Evolutionary conservation across 1,139 yeast genomes (phyloP), one percentile per base, ranked within the genome.

Genomic region (Scheffersomyces titani): DNA sequence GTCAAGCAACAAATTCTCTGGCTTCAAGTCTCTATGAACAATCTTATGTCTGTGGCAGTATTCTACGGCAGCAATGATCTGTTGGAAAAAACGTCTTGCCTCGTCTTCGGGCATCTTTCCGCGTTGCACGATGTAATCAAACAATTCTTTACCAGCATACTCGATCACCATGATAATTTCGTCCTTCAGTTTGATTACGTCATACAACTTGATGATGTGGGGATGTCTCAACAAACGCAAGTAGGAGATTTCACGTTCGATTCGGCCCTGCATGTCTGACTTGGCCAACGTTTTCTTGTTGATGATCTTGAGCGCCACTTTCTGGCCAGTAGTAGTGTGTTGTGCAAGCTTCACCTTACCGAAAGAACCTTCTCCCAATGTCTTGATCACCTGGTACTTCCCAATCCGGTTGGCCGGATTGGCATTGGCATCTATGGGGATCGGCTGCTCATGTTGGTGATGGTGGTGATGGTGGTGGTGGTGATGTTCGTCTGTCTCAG

Each of bases 121-220:
- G 65, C 93, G 82, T 71, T 93, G 98, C 19, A 94, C 97, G 70
- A 94, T 94, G 70, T 94, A 94, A 70, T 94, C 99, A 69, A 94
- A 94, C 65, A 94, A 82, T 74, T 94, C 99, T 66, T 92, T 92
- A 7, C 97, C 98, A 1, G 99, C 99, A 71, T 84, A 94, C 73
- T 94, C 99, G 68, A 94, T 93, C 45, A 96, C 98, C 98, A 94
- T 94, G 67, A 94, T 91, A 65, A 94, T 94, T 67, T 94, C 99
- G 66, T 94, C 98, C 67, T 92, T 92, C 47, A 97, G 89, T 73
- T 94, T 94, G 71, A 94, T 94, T 54, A 94, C 99, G 73, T 94
- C 99, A 75, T 93, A 94, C 59, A 94, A 81, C 74, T 94, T 94
- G 77, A 94, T 94, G 71, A 94, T 94, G 72, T 94, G 99, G 5